Conservation (phyloP, 139 green algal species). For the Ettlia oleoabundans region DNA sequence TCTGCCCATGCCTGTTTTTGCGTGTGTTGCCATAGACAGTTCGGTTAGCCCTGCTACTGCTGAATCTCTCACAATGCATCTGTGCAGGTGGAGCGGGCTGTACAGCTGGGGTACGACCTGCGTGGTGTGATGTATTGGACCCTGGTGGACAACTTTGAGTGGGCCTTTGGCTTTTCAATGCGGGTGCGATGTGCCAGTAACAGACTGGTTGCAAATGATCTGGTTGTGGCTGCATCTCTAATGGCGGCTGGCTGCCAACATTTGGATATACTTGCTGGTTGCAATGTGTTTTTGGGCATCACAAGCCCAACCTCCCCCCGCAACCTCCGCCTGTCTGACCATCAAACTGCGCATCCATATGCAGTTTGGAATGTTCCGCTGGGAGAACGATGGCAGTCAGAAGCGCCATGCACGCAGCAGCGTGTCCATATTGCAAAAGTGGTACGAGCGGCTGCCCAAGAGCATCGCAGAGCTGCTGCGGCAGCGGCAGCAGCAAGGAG, state of each 20-base stretch:
- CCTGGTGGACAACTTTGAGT: constrained; percentile 78
- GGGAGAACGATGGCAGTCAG: constrained; percentile 41
- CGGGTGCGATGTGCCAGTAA: constrained; percentile 63
- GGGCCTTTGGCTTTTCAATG: constrained; percentile 67
- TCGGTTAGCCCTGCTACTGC: neutral
- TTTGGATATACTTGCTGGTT: too few relatives aligned
- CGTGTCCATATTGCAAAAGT: constrained; percentile 17
- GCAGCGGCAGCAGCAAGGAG: neutral
- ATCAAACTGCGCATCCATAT: too few relatives aligned
- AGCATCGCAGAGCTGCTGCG: constrained; percentile 6
- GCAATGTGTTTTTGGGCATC: too few relatives aligned
- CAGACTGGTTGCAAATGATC: too few relatives aligned
- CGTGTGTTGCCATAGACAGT: neutral
- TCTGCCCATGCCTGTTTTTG: neutral
- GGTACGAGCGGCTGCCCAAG: constrained; percentile 28
- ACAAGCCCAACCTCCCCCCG: too few relatives aligned
- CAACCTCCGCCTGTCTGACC: too few relatives aligned
- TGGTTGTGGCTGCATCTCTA: too few relatives aligned
- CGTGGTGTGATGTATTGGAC: constrained; percentile 76
- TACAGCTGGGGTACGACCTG: constrained; percentile 38
- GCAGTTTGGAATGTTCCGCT: constrained; percentile 50
- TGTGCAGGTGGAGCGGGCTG: constrained; percentile 34
- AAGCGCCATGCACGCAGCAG: constrained; percentile 21
- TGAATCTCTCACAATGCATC: too few relatives aligned
- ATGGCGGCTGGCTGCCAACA: too few relatives aligned